Percentiles rank a stretch among this genome's conserved stretches.
phyloP scores from a whole-genome alignment of 768 basidiomycete species.

The Lactifluus pinguis region DNA sequence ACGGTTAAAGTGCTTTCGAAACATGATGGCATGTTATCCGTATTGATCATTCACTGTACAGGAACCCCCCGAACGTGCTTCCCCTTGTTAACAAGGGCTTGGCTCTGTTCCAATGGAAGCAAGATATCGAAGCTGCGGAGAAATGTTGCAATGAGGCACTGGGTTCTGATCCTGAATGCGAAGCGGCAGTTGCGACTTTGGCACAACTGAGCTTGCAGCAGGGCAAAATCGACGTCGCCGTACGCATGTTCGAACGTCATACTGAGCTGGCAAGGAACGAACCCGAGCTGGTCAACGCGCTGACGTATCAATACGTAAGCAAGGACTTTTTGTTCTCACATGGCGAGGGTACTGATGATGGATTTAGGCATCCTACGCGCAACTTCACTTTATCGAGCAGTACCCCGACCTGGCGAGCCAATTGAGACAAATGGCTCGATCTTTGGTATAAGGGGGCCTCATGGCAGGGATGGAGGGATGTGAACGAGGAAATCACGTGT shows the following conservation, averaged over 20 bases:
- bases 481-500: not conserved
- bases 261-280: conserved; percentile 84
- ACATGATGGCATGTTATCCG: not conserved
- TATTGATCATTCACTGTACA: conserved; percentile 20
- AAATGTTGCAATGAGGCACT: conserved; percentile 83
- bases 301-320: conserved; percentile 73
- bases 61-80: conserved; percentile 64
- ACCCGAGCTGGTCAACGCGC: conserved; percentile 68
- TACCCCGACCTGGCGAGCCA: conserved; percentile 83
- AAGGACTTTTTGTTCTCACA: not conserved
- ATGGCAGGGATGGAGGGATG: not conserved
- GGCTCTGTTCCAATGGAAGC: conserved; percentile 91
- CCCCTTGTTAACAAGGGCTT: conserved; percentile 98
- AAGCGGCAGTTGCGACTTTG: conserved; percentile 91
- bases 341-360: not conserved
- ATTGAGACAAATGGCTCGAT: conserved; percentile 40
- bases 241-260: conserved; percentile 79
- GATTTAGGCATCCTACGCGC: conserved; percentile 65
- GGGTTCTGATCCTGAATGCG: conserved; percentile 83
- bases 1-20: conserved; percentile 48
- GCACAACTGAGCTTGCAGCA: conserved; percentile 91
- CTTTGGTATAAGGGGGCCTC: conserved; percentile 25
- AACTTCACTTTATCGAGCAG: conserved; percentile 71
- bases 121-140: conserved; percentile 78
- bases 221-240: conserved; percentile 76